A percentile compares a stretch with the other conserved stretches of the same genome.
Conservation (phyloP, 2,329 filamentous ascomycete species). For the Thielaviopsis musarum region DNA sequence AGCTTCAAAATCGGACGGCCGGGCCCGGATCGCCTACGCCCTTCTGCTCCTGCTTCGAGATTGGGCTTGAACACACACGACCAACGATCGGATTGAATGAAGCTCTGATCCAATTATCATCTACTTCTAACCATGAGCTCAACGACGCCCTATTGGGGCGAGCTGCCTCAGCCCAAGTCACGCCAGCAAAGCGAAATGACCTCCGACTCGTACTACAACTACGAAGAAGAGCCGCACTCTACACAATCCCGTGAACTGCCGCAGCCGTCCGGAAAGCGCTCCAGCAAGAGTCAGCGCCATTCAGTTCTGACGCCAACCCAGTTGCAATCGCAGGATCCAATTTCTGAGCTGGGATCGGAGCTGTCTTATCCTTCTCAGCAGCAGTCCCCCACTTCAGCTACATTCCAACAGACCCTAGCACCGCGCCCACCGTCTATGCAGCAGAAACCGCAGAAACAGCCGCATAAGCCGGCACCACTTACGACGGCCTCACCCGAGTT, state of each 20-base stretch:
- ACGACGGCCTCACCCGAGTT: neutral
- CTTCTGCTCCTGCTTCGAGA: neutral
- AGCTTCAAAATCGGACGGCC: neutral
- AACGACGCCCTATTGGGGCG: constrained; percentile 6
- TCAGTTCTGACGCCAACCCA: neutral
- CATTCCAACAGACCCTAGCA: constrained; percentile 9
- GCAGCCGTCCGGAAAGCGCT: neutral
- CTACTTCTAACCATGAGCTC: constrained; percentile 5
- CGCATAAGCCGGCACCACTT: neutral
- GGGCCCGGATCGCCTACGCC: neutral
- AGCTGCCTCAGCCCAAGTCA: constrained; percentile 4
- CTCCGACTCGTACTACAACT: constrained; percentile 7
- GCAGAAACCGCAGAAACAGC: neutral
- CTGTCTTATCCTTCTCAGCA: constrained; percentile 1
- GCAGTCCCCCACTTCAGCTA: constrained; percentile 8
- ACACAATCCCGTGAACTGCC: neutral
- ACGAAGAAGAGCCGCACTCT: neutral
- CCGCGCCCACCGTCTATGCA: constrained; percentile 8
- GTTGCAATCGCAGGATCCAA: neutral
- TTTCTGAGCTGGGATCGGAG: constrained; percentile 3
- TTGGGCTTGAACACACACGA: neutral
- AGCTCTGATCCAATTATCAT: neutral
- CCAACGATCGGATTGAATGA: neutral
- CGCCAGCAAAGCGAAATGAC: constrained; percentile 10
- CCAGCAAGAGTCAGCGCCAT: neutral